These are phyloP conservation scores for Trebouxia sp. DNA, from an alignment of 139 green algal species.

Conservation along the genomic window DNA sequence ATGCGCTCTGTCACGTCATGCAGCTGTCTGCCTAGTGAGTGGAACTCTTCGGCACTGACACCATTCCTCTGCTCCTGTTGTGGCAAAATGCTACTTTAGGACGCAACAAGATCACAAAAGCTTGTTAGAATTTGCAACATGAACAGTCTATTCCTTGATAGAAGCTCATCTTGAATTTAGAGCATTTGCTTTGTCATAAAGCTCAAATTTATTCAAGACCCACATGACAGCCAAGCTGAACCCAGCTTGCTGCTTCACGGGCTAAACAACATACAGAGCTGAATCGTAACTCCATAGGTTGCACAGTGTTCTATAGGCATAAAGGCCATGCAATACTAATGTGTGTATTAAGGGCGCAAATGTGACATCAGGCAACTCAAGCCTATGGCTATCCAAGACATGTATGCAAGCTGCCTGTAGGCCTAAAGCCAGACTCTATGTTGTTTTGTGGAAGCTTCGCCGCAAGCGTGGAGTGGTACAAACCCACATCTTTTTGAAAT, in stretches of 20 bases:
- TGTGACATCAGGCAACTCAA: too few relatives aligned
- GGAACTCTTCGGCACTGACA: not conserved
- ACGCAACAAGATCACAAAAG: not conserved
- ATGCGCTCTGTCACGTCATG: conserved; percentile 23
- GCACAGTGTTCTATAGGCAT: too few relatives aligned
- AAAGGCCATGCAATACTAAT: too few relatives aligned
- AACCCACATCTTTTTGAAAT: not conserved
- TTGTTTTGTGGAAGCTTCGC: not conserved
- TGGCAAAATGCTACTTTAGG: not conserved
- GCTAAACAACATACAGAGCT: too few relatives aligned
- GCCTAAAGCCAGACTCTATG: not conserved
- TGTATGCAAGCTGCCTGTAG: too few relatives aligned
- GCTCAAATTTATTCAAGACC: too few relatives aligned
- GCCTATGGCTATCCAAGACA: too few relatives aligned
- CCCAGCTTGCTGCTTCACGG: too few relatives aligned
- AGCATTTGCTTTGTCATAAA: not conserved
- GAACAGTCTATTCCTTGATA: too few relatives aligned
- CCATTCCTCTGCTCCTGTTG: conserved; percentile 3
- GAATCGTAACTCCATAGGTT: too few relatives aligned
- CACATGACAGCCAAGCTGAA: too few relatives aligned
- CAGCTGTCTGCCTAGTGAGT: conserved; percentile 28
- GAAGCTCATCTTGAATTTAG: not conserved
- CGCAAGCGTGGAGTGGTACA: not conserved
- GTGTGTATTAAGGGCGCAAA: too few relatives aligned
- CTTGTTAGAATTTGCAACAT: not conserved